phyloP scores from a whole-genome alignment of 2,329 filamentous ascomycete genomes.

The Fusarium zealandicum region DNA sequence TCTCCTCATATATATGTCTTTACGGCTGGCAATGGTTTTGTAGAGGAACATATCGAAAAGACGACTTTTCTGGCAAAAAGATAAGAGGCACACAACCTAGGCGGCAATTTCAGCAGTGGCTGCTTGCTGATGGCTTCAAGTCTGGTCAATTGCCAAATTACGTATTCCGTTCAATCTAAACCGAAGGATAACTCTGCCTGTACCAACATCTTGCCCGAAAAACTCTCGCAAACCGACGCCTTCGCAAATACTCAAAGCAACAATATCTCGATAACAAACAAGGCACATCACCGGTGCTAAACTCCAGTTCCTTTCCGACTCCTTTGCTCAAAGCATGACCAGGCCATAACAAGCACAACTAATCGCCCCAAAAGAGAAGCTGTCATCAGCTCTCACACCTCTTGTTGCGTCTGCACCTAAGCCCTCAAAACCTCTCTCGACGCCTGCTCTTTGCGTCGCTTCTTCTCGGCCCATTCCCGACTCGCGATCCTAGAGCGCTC shows the following conservation, averaged over 20 bases:
- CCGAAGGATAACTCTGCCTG: constrained; percentile 1
- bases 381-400: background rate
- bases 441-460: constrained; percentile 51
- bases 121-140: constrained; percentile 11
- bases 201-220: constrained; percentile 7
- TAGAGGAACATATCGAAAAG: no score
- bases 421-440: constrained; percentile 23
- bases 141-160: constrained; percentile 17
- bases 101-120: background rate
- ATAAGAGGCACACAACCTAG: background rate
- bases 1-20: no score
- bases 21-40: no score
- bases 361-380: background rate
- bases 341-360: background rate
- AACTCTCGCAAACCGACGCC: constrained; percentile 19
- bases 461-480: constrained; percentile 69
- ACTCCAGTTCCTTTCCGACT: constrained; percentile 32
- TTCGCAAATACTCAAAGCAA: constrained; percentile 21
- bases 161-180: constrained; percentile 21
- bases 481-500: constrained; percentile 66
- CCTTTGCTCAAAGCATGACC: constrained; percentile 22
- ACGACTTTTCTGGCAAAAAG: background rate
- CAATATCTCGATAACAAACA: constrained; percentile 28
- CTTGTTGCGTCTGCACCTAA: constrained; percentile 3
- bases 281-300: constrained; percentile 22